Conservation (phyloP, 495 filamentous ascomycete genomes). For the Penicillium diatomitis region DNA sequence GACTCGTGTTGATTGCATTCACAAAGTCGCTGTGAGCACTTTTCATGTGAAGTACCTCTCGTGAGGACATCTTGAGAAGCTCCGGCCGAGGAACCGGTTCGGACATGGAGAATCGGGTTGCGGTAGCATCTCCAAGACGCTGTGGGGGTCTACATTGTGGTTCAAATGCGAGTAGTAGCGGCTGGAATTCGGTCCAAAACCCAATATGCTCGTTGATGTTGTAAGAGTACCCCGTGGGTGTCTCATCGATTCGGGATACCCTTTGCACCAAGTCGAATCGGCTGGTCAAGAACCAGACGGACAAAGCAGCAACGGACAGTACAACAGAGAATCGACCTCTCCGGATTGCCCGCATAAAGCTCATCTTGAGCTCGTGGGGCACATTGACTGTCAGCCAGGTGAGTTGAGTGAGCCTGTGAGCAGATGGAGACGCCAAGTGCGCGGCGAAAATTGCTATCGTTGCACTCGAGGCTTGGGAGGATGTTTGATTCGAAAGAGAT, state of each 20-base stretch:
- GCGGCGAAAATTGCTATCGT: too few relatives aligned
- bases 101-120: slow-evolving; percentile 2
- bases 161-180: slow-evolving; percentile 2
- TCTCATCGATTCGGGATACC: background rate
- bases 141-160: slow-evolving; percentile 6
- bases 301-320: background rate
- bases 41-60: slow-evolving; percentile 23
- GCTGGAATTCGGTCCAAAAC: slow-evolving; percentile 8
- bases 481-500: too few relatives aligned
- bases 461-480: too few relatives aligned
- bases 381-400: background rate
- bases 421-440: background rate
- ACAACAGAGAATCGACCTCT: background rate
- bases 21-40: slow-evolving; percentile 29
- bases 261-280: background rate
- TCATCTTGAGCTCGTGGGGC: background rate
- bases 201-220: slow-evolving; percentile 3
- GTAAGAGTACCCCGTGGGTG: background rate
- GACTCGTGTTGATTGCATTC: slow-evolving; percentile 19
- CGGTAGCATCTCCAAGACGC: slow-evolving; percentile 1
- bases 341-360: slow-evolving; percentile 2
- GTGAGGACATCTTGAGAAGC: slow-evolving; percentile 20
- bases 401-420: background rate
- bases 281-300: slow-evolving; percentile 3
- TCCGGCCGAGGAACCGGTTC: slow-evolving; percentile 16